Base-by-base conservation (phyloP, 192 early-diverging fungal species). In the Coemansia sp. region DNA sequence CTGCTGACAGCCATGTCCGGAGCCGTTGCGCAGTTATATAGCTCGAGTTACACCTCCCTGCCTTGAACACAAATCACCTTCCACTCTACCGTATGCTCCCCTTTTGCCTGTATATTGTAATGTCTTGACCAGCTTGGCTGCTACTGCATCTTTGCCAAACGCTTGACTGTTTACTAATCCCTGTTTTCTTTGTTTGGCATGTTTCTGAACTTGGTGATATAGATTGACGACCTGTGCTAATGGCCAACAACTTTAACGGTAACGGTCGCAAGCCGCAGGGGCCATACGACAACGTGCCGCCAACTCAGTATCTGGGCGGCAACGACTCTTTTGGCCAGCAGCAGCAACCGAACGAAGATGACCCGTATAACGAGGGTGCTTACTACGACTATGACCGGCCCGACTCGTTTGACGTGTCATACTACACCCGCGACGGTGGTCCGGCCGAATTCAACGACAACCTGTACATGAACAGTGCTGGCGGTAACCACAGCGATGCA, bases 331-430 rank as follows among this genome's bases (percentile, higher is more conserved):
- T 68, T 55, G n/a, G 49, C 64, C 59, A 61, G 22, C 54, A 68
- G 7, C 57, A 52, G 50, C 38, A 39, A 20, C 57, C 57, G 24
- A 58, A 58, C 19, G 74, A 80, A 43, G 68, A 75, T 49, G 78
- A 84, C 45, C 74, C 78, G 39, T 84, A 84, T 50, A 74, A 74
- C 62, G 73, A 81, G 18, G 59, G 65, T 53, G 71, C 60, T 27
- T 71, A 68, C 53, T 67, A 81, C 58, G 78, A 75, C 56, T 71
- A 75, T 63, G 77, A 62, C 19, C 74, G 82, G 18, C 82, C 82
- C 12, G 82, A 84, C 38, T 84, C 82, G 10, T 84, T 84, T 57
- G 82, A 84, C 47, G 82, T 84, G 63, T 84, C 82, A 16, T 84
- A 84, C 66, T 84, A 84, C 61, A 74, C 82, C 18, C 78, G 74